Evolutionary conservation across 2,329 filamentous ascomycete species (phyloP).

Genomic region (Ascochyta pisi): DNA sequence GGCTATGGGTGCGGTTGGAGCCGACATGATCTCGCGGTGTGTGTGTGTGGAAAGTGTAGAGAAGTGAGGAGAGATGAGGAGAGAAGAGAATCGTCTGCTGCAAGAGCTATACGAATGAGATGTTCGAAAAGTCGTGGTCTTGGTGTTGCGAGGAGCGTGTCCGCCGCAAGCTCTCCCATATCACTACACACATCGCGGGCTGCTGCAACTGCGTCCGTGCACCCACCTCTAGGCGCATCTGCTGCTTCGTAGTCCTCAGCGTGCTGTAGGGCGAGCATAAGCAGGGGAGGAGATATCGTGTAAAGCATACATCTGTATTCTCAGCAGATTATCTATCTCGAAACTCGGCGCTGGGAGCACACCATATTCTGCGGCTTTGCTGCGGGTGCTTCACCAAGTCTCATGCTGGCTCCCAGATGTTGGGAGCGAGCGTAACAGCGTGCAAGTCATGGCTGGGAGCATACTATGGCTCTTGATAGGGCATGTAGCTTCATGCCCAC

Average conservation of each 20-base stretch:
- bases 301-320: background rate
- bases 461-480: background rate
- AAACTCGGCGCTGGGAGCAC: too few relatives aligned
- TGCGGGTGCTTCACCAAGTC: too few relatives aligned
- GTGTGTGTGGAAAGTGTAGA: background rate
- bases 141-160: background rate
- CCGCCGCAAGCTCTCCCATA: background rate
- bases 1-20: background rate
- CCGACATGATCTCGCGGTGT: background rate
- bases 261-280: background rate
- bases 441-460: background rate
- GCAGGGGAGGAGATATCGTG: background rate
- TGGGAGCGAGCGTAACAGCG: background rate
- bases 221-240: background rate
- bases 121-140: background rate
- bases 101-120: background rate
- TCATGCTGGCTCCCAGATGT: background rate
- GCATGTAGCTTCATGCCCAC: background rate
- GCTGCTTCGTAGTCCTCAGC: background rate
- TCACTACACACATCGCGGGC: background rate
- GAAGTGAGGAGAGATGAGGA: background rate
- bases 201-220: conserved; percentile 2
- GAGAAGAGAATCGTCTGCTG: background rate
- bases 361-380: too few relatives aligned
- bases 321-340: too few relatives aligned